Conservation (phyloP, 805 yeast genomes). For the Tetrapisispora nanseiensis region DNA sequence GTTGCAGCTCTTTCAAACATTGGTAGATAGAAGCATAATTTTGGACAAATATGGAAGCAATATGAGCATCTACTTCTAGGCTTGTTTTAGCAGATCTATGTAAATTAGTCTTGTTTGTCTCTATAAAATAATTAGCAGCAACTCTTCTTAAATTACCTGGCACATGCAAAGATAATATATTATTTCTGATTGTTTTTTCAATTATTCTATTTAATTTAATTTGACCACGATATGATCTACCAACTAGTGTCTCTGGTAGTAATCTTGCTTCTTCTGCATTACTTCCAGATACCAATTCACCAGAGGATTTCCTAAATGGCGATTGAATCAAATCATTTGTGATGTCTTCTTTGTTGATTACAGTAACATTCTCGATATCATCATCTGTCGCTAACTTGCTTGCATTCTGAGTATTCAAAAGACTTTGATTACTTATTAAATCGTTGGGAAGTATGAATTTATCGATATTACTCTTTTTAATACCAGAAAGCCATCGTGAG, state of each 20-base stretch:
- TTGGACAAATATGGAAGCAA: conserved; percentile 72
- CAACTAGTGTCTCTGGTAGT: conserved; percentile 47
- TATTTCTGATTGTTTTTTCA: conserved; percentile 49
- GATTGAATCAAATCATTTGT: conserved; percentile 1
- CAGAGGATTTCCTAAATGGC: conserved; percentile 24
- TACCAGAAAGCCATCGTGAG: neutral
- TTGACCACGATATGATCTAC: conserved; percentile 41
- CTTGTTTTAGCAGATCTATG: conserved; percentile 39
- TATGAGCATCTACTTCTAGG: conserved; percentile 64
- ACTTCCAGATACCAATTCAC: conserved; percentile 10
- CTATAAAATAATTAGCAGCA: conserved; percentile 47
- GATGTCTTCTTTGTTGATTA: neutral
- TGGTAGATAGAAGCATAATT: conserved; percentile 64
- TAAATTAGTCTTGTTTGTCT: conserved; percentile 42
- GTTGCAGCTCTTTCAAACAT: conserved; percentile 55
- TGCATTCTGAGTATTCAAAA: neutral
- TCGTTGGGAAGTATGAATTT: neutral
- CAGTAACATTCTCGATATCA: neutral
- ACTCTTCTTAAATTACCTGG: conserved; percentile 58
- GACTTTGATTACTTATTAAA: neutral
- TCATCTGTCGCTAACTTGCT: neutral
- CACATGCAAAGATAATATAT: conserved; percentile 47
- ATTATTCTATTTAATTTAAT: conserved; percentile 47
- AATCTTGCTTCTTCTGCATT: conserved; percentile 34
- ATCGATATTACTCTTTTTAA: neutral